Base-by-base conservation (phyloP, 495 filamentous ascomycete genomes). In the Xylaria acuta region DNA sequence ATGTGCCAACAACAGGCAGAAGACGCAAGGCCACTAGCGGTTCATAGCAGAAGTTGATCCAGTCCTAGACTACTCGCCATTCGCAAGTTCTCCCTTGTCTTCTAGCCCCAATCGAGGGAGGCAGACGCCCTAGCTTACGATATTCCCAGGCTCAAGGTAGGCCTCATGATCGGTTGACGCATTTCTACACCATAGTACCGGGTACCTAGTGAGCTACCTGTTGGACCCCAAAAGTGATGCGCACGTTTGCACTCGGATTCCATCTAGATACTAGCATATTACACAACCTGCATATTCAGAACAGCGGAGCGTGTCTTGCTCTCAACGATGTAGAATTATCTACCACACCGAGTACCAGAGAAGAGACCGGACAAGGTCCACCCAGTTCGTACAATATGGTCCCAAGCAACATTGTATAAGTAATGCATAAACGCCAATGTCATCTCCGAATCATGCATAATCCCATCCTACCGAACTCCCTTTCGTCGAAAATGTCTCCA, bases 351-450 rank as follows among this genome's bases (percentile, higher is more conserved):
- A 60, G 69, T 70, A 72, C 70, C 60, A 64, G 38, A 30, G 67
- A 71, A 73, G 59, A 70, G 71, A 69, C 74, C 72, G 65, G 58
- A 56, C 53, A 43, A 69, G 71, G 75, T 20, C 74, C 43, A 32
- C 68, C 59, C 66, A 72, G 64, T 75, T 76, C 74, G 53, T 62
- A 70, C 73, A 73, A 66, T 72, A 72, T 73, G 70, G 38, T 51
- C 70, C 70, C 62, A 72, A 72, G 41, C 54, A 72, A 67, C 70
- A 66, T 66, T 30, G 25, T 65, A 59, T 70, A 71, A 73, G 69
- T 59, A 72, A 76, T 76, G 73, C 74, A 73, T 69, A 75, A 79
- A 79, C 77, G 76, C 77, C 77, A 69, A 64, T 74, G 70, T 79
- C 67, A 75, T 75, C 43, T 73, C 77, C 73, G 66, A 72, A 54